Base-by-base conservation (phyloP, 345 rosid genomes). In the Pugionium dolabratum region DNA sequence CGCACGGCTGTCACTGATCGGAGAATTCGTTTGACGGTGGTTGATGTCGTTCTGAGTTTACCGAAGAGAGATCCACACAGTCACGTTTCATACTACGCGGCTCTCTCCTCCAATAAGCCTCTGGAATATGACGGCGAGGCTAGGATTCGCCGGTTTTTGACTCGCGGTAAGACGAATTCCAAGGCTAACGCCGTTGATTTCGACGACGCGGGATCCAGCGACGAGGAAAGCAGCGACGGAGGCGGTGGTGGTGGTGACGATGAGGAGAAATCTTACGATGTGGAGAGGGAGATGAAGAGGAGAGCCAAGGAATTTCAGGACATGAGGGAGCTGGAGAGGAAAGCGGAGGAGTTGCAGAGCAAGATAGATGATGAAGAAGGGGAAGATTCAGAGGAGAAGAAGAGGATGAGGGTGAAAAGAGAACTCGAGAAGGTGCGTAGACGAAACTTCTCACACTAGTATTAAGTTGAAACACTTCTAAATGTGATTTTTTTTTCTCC, bases 271-370 rank as follows among this genome's bases (percentile, higher is more conserved):
- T 37, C 48, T 59, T 69, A 70, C 45, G 83, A 83, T 76, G 85
- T 85, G 80, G 91, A 86, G 85, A 80, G 77, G 81, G 94, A 85
- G 76, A 86, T 86, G 90, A 86, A 83, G 75, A 85, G 64, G 70
- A 81, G 91, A 72, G 72, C 75, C 43, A 86, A 86, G 79, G 97
- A 90, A 74, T 68, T 83, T 32, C 91, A 93, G 62, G 97, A 86
- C 73, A 86, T 81, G 96, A 80, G 71, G 66, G 97, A 90, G 76
- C 77, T 93, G 46, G 97, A 85, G 84, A 82, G 70, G 80, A 86
- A 85, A 74, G 98, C 97, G 2, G 98, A 86, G 82, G 93, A 93
- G 80, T 73, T 89, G 73, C 95, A 83, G 80, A 78, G 48, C 63
- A 79, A 60, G 64, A 85, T 75, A 7, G 44, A 40, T 48, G 89